Base-by-base conservation (phyloP, 495 filamentous ascomycete genomes). In the Glutinoglossum americanum region DNA sequence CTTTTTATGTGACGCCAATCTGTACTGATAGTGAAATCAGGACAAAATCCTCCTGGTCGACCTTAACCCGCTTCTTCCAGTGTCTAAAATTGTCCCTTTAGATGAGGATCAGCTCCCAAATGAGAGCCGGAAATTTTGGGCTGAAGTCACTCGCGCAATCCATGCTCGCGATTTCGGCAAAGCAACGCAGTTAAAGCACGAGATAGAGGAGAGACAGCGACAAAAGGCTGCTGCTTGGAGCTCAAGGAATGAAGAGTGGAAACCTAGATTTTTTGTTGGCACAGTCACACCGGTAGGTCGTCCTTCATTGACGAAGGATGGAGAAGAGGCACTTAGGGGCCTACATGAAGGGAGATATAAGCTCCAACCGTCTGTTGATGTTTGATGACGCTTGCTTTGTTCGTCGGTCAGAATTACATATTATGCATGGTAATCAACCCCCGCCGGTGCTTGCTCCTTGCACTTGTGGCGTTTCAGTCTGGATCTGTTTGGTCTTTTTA, bases 101-200 rank as follows among this genome's bases (percentile, higher is more conserved):
- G 64, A 70, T 2, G 80, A 85, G 57, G 60, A 77, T 28, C 89
- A 95, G 67, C 78, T 95, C 5, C 77, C 85, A 25, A 90, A 97
- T 64, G 92, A 98, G 71, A 94, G 87, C 0, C 79, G 89, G 55
- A 81, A 79, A 60, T 87, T 94, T 64, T 98, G 92, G 92, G 73
- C 77, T 35, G 75, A 76, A 26, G 89, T 98, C 41, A 96, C 92
- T 9, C 72, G 83, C 33, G 86, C 89, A n/a, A 97, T 98, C 60
- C 63, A 80, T 11, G 71, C 80, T 60, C 94, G 87, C 67, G 87
- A 89, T 62, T 98, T 79, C 68, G 76, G 76, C 45, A 79, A 82
- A 60, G 92, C 92, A 15, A 97, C 90, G 49, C 80, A 78, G 39
- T 68, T 89, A 47, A 98, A 98, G 70, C 78, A 87, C 49, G 87